Evolutionary conservation across 78 protist species (phyloP), one percentile per base, ranked within the genome.

Genomic region (Planoprotostelium fungivorum): DNA sequence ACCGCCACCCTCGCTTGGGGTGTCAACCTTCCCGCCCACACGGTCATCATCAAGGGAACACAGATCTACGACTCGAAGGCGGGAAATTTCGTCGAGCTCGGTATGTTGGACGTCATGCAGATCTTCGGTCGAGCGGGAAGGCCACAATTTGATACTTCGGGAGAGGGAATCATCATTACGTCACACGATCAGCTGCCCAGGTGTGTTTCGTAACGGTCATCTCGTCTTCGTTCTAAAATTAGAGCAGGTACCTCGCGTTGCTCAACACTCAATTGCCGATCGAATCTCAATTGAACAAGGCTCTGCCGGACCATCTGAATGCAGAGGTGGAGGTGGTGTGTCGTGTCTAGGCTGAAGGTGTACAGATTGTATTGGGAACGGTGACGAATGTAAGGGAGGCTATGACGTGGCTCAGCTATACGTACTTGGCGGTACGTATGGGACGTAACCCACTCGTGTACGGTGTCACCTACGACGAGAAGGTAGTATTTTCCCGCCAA

Each of bases 1-100:
- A 99, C 99, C 0, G 98, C 99, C 28, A 99, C 99, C 28, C 95
- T 99, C 28, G 99, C 99, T 9, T 99, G 99, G 99, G 99, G 99
- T 83, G 99, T 99, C 38, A 99, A 99, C 95, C 90, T 99, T 29
- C 99, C 99, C 34, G 99, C 99, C 1, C 99, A 99, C 92, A 91
- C 99, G 0, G 99, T 99, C 34, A 98, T 99, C 90, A 98, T 99
- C 94, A 99, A 99, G 89, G 99, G 99, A 28, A 99, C 99, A 0
- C 98, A 97, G 87, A 92, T 98, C 0, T 99, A 98, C 94, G 51
- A 87, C 36, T 97, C 99, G 5, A 99, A 98, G 89, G 36, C 83
- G 86, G 99, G 99, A 0, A 25, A 38, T 28, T 99, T 99, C 99
- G 89, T 87, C 28, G 99, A 98, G 86, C 93, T 99, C 29, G 39